A percentile compares a stretch with the other conserved stretches of the same genome.
phyloP scores from a whole-genome alignment of 2,329 filamentous ascomycete genomes.

The Zymoseptoria tritici region DNA sequence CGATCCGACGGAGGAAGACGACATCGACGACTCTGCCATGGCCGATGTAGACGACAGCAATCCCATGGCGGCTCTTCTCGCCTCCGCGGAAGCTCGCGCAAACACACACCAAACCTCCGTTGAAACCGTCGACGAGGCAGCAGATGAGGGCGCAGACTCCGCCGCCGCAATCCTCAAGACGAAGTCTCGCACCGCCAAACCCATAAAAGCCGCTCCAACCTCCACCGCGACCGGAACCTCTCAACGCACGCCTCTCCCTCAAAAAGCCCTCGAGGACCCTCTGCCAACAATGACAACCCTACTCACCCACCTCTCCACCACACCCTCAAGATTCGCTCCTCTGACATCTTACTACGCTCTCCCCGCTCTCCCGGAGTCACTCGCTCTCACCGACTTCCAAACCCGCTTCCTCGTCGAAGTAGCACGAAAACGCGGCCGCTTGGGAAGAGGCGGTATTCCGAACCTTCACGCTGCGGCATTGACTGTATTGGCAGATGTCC shows the following conservation, averaged over 20 bases:
- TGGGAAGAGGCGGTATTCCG: conserved; percentile 83
- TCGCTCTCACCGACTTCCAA: conserved; percentile 38
- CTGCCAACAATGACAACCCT: conserved; percentile 78
- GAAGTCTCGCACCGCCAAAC: neutral
- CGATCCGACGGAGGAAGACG: conserved; percentile 34
- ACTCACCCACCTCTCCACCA: conserved; percentile 52
- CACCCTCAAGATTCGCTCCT: conserved; percentile 43
- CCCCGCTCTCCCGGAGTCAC: conserved; percentile 57
- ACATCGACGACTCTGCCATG: conserved; percentile 48
- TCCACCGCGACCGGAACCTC: conserved; percentile 2
- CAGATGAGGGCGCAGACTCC: conserved; percentile 48
- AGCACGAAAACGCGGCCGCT: conserved; percentile 79
- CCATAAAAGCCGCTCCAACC: neutral
- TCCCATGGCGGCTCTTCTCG: conserved; percentile 85
- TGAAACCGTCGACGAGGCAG: conserved; percentile 53
- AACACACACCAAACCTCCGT: conserved; percentile 50
- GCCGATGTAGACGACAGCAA: conserved; percentile 63
- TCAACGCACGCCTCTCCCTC: conserved; percentile 68
- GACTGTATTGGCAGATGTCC: conserved; percentile 92
- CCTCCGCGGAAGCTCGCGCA: conserved; percentile 72
- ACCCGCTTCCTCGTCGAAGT: conserved; percentile 94
- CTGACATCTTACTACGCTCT: conserved; percentile 71
- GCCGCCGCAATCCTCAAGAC: conserved; percentile 4
- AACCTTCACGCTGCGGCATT: conserved; percentile 84
- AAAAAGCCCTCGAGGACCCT: conserved; percentile 89